Percentiles rank a stretch among this genome's conserved stretches.
These are phyloP conservation scores for Candida maesae DNA, from an alignment of 805 yeast species.

Conservation along the genomic window DNA sequence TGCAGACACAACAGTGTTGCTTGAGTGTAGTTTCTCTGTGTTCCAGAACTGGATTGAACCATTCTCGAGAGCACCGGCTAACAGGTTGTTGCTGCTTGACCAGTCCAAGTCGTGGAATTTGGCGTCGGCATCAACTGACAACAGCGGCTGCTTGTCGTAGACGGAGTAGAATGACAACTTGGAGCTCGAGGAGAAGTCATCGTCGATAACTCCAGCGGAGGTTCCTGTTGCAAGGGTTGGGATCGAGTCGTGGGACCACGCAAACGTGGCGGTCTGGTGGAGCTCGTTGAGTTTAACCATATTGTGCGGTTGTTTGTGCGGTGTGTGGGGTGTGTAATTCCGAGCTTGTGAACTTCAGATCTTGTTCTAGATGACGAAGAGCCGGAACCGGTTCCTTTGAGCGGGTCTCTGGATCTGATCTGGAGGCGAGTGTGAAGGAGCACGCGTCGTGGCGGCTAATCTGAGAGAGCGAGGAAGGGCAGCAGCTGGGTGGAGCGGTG, in stretches of 20 bases:
- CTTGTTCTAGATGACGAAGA: too few relatives aligned
- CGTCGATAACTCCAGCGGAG: slow-evolving; percentile 94
- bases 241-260: slow-evolving; percentile 79
- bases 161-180: slow-evolving; percentile 78
- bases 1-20: slow-evolving; percentile 44
- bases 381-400: too few relatives aligned
- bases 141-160: slow-evolving; percentile 36
- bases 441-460: too few relatives aligned
- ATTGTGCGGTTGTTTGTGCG: neutral
- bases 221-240: slow-evolving; percentile 89
- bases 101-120: slow-evolving; percentile 81
- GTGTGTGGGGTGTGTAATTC: too few relatives aligned
- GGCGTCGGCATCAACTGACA: slow-evolving; percentile 45
- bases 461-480: too few relatives aligned
- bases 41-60: slow-evolving; percentile 81
- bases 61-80: slow-evolving; percentile 89
- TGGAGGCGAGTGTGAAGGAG: too few relatives aligned
- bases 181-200: slow-evolving; percentile 75
- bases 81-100: slow-evolving; percentile 60
- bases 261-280: slow-evolving; percentile 86
- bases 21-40: slow-evolving; percentile 43
- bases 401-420: too few relatives aligned
- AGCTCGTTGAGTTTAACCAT: slow-evolving; percentile 84
- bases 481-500: too few relatives aligned
- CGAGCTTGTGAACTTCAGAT: too few relatives aligned